Percentiles rank a stretch among this genome's conserved stretches.
Evolutionary conservation across 768 basidiomycete genomes (phyloP).

Genomic region (Tylopilus intermedius): DNA sequence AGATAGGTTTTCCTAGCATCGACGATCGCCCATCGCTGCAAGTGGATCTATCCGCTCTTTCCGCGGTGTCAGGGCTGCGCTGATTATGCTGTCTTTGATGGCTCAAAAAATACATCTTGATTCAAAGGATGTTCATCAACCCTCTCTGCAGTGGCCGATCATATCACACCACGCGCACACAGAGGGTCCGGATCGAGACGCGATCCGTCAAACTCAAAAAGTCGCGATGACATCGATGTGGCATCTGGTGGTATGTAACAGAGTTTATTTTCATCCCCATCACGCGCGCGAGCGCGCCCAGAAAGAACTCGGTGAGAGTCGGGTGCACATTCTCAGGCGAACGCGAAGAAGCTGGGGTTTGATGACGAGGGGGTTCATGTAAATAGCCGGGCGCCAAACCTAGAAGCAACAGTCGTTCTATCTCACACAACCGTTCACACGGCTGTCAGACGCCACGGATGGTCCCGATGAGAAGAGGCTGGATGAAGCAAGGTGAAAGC

Average conservation of each 20-base stretch:
- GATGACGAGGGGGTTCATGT: background rate
- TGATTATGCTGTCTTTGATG: background rate
- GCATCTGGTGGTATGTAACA: background rate
- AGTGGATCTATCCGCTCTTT: background rate
- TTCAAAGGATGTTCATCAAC: background rate
- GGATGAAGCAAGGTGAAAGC: background rate
- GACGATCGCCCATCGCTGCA: conserved; percentile 1
- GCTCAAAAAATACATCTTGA: background rate
- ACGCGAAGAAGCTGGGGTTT: background rate
- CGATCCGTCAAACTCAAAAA: background rate
- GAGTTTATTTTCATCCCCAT: background rate
- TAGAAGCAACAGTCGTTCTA: background rate
- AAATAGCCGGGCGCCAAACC: background rate
- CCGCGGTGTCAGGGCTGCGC: conserved; percentile 8
- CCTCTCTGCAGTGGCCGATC: background rate
- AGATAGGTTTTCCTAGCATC: background rate
- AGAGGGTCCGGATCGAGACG: background rate
- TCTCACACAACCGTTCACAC: background rate
- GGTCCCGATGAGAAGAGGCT: background rate
- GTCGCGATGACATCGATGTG: background rate
- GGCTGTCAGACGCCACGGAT: background rate
- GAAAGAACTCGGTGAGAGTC: background rate
- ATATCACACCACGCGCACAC: background rate
- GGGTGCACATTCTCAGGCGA: background rate
- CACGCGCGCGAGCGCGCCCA: background rate